These are phyloP conservation scores for Soucietia sequanensis DNA, from an alignment of 805 yeast species.

Conservation along the genomic window DNA sequence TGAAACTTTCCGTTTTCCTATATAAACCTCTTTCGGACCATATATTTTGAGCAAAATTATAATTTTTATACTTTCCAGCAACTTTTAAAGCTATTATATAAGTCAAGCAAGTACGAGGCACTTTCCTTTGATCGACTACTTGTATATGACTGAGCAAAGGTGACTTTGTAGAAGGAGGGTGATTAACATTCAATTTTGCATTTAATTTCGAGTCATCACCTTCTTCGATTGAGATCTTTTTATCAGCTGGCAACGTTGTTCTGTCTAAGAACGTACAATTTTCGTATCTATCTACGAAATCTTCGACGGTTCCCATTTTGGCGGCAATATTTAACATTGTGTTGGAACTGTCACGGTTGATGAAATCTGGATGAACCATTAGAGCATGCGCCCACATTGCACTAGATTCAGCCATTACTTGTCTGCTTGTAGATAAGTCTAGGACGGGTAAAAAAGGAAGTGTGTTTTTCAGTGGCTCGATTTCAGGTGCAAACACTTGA, in stretches of 20 bases:
- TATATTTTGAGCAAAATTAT: slow-evolving; percentile 57
- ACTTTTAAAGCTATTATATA: slow-evolving; percentile 68
- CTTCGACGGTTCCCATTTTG: slow-evolving; percentile 29
- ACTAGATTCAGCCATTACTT: slow-evolving; percentile 67
- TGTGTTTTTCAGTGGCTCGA: slow-evolving; percentile 4
- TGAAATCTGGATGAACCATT: slow-evolving; percentile 39
- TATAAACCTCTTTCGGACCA: slow-evolving; percentile 82
- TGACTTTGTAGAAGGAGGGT: slow-evolving; percentile 15
- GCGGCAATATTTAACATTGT: slow-evolving; percentile 52
- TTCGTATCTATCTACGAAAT: slow-evolving; percentile 33
- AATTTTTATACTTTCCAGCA: slow-evolving; percentile 54
- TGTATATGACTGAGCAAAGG: slow-evolving; percentile 15
- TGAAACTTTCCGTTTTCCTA: slow-evolving; percentile 56
- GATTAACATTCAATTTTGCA: slow-evolving; percentile 11
- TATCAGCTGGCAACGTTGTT: slow-evolving; percentile 9
- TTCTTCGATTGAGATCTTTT: slow-evolving; percentile 7
- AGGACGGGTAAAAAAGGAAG: slow-evolving; percentile 74
- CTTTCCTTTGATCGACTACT: slow-evolving; percentile 6
- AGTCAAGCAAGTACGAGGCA: slow-evolving; percentile 39
- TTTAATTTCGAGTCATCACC: slow-evolving; percentile 15
- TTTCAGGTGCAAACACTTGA: slow-evolving; percentile 9
- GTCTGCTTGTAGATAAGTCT: slow-evolving; percentile 34
- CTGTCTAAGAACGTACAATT: slow-evolving; percentile 27
- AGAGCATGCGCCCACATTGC: slow-evolving; percentile 69
- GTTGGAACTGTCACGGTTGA: slow-evolving; percentile 45